Base-by-base conservation (phyloP, 2,329 filamentous ascomycete genomes). In the Aspergillus pseudoterreus region DNA sequence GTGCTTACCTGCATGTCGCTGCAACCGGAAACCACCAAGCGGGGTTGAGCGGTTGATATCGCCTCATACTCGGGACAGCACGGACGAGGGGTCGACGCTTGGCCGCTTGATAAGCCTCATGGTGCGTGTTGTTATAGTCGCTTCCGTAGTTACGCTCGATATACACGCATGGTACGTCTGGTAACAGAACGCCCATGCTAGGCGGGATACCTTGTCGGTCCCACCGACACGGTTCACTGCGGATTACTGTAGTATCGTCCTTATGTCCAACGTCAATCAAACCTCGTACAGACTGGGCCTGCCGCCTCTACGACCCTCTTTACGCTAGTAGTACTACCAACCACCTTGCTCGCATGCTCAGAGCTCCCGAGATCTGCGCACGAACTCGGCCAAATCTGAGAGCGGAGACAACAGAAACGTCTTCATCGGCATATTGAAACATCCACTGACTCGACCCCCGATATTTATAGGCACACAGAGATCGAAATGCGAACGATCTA, bases 21-120 rank as follows among this genome's bases (percentile, higher is more conserved):
- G 44, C 52, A 61, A 59, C 39, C 30, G 57, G 58, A 58, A 58
- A 46, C 51, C 51, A 55, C 50, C 44, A 47, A 47, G 57, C 51
- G 55, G 57, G 57, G 54, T 47, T 38, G 43, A 39, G 45, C 24
- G 45, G 33, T 30, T 32, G 19, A 33, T 38, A 45, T 38, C 15
- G 35, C 14, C 35, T 17, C 15, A 38, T n/a, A 17, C 35, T 38
- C 14, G 35, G 35, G 35, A 17, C 15, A 8, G 35, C 4, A 38
- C 15, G 35, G 35, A n/a, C 14, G 35, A 38, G 14, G 35, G 27
- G 35, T 17, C 14, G 35, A 38, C 15, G 12, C 35, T 38, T 38
- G 35, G 15, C 15, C 14, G 11, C 11, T 33, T 19, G 36, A 32
- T 27, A 43, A 43, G 35, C 27, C 27, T 27, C 22, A 30, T 12